Conservation (phyloP, 1,139 yeast species). For the Geotrichum candidum region DNA sequence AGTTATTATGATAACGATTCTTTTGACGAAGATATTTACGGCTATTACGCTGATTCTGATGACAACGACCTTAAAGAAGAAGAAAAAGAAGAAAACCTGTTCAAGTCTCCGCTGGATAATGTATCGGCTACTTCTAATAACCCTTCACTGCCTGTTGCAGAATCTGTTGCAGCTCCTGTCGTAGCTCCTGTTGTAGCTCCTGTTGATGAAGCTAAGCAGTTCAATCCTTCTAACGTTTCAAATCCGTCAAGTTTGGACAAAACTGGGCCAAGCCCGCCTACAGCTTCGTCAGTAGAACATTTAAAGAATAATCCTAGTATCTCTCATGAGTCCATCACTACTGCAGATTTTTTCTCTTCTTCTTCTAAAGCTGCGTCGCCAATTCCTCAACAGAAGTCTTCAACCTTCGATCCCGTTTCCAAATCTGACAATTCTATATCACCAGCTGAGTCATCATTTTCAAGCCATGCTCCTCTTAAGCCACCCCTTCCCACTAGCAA, state of each 20-base stretch:
- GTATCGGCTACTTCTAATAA: not conserved
- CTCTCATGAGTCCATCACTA: not conserved
- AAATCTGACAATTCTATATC: not conserved
- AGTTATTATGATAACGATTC: slow-evolving; percentile 8
- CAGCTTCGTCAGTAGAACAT: not conserved
- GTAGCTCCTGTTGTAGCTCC: not conserved
- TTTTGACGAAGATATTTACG: slow-evolving; percentile 15
- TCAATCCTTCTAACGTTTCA: not conserved
- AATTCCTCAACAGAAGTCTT: not conserved
- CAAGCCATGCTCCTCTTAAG: not conserved
- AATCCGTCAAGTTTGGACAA: not conserved
- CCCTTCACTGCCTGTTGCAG: not conserved
- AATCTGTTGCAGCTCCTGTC: not conserved
- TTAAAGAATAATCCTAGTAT: not conserved
- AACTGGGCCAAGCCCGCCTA: not conserved
- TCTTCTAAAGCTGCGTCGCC: not conserved
- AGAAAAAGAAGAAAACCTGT: not conserved
- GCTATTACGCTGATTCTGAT: slow-evolving; percentile 10
- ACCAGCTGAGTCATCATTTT: not conserved
- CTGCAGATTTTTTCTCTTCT: not conserved
- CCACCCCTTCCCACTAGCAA: not conserved
- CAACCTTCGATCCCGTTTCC: not conserved
- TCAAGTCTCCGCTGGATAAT: not conserved
- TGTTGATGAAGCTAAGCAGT: not conserved
- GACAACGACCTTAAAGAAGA: slow-evolving; percentile 4